Base-by-base conservation (phyloP, 2,329 filamentous ascomycete genomes). In the Dryadomyces quercus-mongolicae region DNA sequence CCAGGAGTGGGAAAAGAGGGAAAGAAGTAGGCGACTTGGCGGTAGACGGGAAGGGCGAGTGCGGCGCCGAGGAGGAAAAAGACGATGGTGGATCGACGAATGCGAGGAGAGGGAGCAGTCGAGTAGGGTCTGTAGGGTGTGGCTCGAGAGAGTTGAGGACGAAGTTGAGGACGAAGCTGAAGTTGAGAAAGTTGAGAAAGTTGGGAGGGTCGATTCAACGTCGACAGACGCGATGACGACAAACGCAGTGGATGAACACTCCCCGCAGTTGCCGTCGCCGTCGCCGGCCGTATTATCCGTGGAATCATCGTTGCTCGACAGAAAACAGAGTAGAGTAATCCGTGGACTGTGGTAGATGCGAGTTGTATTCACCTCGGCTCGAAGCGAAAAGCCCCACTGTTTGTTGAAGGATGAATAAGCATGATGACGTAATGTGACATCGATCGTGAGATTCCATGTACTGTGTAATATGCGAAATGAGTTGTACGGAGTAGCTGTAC, bases 41-140 rank as follows among this genome's bases (percentile, higher is more conserved):
- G 40, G 15, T 22, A 7, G 7, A 21, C 6, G 31, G 45, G 53
- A n/a, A 34, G 13, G 5, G 45, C 52, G 36, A 54, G 20, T 47
- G 10, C n/a, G 22, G 42, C 25, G 44, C 51, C 54, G 16, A 56
- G 54, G 21, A 53, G 31, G 22, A 56, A 20, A 20, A 53, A 56
- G 45, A 56, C 22, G 34, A 55, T 6, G 16, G 54, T 50, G 2
- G 54, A 55, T 3, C 49, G 40, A 20, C 50, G 54, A 18, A 42
- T 4, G 20, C 54, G 31, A 46, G 12, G 44, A 25, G 18, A 8
- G n/a, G 18, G 18, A 16, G 44, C 15, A 46, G 18, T 15, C 5
- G 18, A 25, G 21, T 6, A 22, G 44, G n/a, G 36, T 5, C 36
- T 38, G 34, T 38, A 7, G 34, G 36, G 8, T 13, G 36, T 12